Percentiles rank a stretch among this genome's conserved stretches.
These are phyloP conservation scores for Metschnikowia picachoensis DNA, from an alignment of 805 yeast genomes.

Conservation along the genomic window DNA sequence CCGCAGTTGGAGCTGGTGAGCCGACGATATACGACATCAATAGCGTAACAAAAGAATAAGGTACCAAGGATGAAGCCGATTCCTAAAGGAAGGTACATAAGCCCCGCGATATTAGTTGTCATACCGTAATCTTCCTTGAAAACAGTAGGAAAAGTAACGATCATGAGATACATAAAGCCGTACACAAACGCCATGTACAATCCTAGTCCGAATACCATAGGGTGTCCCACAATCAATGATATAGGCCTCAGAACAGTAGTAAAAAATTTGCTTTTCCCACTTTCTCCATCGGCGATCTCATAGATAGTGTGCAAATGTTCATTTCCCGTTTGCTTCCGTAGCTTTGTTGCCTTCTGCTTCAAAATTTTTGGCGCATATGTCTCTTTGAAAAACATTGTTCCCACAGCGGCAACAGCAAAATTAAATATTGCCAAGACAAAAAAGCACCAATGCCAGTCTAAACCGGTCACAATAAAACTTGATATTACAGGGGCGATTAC, in stretches of 20 bases:
- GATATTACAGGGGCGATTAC: conserved; percentile 57
- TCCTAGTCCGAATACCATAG: conserved; percentile 63
- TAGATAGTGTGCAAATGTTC: conserved; percentile 53
- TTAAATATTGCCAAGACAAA: conserved; percentile 57
- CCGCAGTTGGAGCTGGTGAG: conserved; percentile 45
- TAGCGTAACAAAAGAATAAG: conserved; percentile 42
- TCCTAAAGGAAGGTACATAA: conserved; percentile 56
- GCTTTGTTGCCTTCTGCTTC: conserved; percentile 40
- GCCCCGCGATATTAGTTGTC: conserved; percentile 47
- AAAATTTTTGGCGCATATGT: conserved; percentile 57
- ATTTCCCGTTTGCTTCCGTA: conserved; percentile 56
- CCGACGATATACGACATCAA: conserved; percentile 37
- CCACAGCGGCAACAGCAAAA: conserved; percentile 41
- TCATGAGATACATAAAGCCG: conserved; percentile 62
- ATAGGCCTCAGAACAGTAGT: conserved; percentile 54
- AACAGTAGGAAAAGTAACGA: conserved; percentile 56
- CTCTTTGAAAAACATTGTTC: conserved; percentile 51
- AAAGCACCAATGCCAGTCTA: conserved; percentile 66
- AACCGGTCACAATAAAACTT: conserved; percentile 51
- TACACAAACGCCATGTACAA: conserved; percentile 61
- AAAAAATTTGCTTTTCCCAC: conserved; percentile 37
- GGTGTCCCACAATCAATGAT: conserved; percentile 49
- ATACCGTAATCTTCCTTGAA: conserved; percentile 47
- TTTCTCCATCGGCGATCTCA: conserved; percentile 53
- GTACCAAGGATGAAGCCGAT: conserved; percentile 52